A percentile compares a stretch with the other conserved stretches of the same genome.
These are phyloP conservation scores for Fusarium sp. DNA, from an alignment of 2,329 filamentous ascomycete species.

Conservation along the genomic window DNA sequence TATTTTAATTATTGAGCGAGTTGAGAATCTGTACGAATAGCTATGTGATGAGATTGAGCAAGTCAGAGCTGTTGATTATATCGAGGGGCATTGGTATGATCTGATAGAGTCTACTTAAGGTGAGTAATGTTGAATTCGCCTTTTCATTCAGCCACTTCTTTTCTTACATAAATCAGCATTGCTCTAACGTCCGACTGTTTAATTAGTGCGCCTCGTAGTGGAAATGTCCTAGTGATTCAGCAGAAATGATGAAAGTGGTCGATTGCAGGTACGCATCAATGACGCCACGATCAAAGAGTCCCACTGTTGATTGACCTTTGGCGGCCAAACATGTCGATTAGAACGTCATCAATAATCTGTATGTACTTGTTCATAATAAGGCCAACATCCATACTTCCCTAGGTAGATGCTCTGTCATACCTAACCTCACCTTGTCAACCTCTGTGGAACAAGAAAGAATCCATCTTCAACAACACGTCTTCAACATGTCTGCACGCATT, in stretches of 20 bases:
- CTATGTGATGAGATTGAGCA: background rate
- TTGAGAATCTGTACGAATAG: background rate
- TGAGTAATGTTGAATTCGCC: background rate
- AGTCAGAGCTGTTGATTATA: background rate
- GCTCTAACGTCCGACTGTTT: accelerated
- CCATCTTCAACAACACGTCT: background rate
- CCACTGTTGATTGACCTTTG: constrained; percentile 13
- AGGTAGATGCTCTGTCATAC: background rate
- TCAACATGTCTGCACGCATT: constrained; percentile 29
- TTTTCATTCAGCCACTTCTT: background rate
- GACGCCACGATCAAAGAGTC: constrained; percentile 33
- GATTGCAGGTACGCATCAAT: constrained; percentile 35
- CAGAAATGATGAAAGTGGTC: constrained; percentile 23
- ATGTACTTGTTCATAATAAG: background rate
- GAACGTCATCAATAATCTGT: constrained; percentile 5
- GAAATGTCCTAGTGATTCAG: background rate
- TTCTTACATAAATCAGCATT: too few species aligned
- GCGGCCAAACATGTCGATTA: background rate
- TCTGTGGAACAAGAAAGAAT: background rate
- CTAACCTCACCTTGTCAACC: background rate
- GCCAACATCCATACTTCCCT: background rate
- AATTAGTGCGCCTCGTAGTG: background rate
- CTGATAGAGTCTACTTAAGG: background rate
- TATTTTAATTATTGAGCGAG: constrained; percentile 25
- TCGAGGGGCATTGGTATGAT: background rate